These are phyloP conservation scores for Coemansia sp. DNA, from an alignment of 192 early-diverging fungal genomes.

Conservation along the genomic window DNA sequence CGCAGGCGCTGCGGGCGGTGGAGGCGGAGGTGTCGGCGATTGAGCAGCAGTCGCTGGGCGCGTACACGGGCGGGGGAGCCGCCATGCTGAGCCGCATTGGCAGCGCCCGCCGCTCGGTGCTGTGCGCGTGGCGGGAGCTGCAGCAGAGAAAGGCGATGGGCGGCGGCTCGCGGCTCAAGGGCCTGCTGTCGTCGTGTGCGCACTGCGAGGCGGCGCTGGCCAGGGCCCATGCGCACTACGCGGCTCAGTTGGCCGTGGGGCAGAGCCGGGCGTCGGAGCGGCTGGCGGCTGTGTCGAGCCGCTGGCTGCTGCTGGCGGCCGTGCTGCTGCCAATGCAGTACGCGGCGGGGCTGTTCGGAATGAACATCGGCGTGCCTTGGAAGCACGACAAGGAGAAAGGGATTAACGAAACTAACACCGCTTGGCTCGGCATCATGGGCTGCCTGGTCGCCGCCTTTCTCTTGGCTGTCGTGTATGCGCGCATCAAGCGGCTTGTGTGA, in stretches of 20 bases:
- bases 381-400: constrained; percentile 35
- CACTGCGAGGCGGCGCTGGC: constrained; percentile 77
- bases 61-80: constrained; percentile 25
- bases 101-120: constrained; percentile 68
- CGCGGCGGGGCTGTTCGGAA: constrained; percentile 64
- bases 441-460: constrained; percentile 38
- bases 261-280: constrained; percentile 59
- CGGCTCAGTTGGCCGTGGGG: constrained; percentile 78
- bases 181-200: constrained; percentile 64
- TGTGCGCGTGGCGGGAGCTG: constrained; percentile 66
- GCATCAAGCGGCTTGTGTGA: constrained; percentile 9
- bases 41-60: constrained; percentile 12
- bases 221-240: constrained; percentile 76
- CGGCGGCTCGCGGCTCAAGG: constrained; percentile 50
- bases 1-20: constrained; percentile 61
- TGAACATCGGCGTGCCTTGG: constrained; percentile 67
- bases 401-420: constrained; percentile 19
- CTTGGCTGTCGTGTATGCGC: constrained; percentile 20
- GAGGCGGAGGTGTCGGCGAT: constrained; percentile 67
- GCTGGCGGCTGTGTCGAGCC: constrained; percentile 27
- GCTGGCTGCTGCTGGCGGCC: constrained; percentile 28
- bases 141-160: constrained; percentile 61
- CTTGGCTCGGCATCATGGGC: constrained; percentile 63
- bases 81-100: constrained; percentile 80
- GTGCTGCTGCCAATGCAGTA: constrained; percentile 64